A percentile compares a stretch with the other conserved stretches of the same genome.
Evolutionary conservation across 2,329 filamentous ascomycete genomes (phyloP).

Genomic region (Colletotrichum noveboracense): DNA sequence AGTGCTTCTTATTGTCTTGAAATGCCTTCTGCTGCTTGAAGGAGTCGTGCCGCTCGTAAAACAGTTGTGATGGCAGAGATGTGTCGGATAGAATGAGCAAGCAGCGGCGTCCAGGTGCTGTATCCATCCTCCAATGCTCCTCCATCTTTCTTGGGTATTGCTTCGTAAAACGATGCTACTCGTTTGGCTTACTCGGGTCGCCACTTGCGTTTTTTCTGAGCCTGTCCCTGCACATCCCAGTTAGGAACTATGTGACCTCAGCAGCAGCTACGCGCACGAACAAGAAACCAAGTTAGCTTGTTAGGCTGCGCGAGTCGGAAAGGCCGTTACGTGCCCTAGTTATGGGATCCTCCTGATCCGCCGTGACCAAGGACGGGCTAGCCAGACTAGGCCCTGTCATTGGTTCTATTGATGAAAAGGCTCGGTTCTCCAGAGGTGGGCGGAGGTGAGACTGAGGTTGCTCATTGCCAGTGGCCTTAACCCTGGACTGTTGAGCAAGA

Average conservation of each 20-base stretch:
- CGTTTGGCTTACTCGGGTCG: conserved; percentile 16
- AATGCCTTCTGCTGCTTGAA: neutral
- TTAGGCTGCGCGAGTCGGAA: conserved; percentile 42
- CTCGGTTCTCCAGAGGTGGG: conserved; percentile 58
- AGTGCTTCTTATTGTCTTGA: neutral
- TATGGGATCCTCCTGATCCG: conserved; percentile 63
- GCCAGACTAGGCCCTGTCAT: conserved; percentile 59
- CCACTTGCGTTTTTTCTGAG: conserved; percentile 26
- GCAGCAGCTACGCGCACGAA: conserved; percentile 19
- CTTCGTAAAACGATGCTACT: conserved; percentile 14
- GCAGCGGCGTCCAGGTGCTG: neutral
- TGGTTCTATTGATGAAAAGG: conserved; percentile 72
- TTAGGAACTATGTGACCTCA: conserved; percentile 26
- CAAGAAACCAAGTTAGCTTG: conserved; percentile 38
- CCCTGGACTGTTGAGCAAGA: conserved; percentile 55
- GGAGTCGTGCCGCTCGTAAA: neutral
- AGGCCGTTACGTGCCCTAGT: conserved; percentile 54
- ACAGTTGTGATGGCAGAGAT: neutral
- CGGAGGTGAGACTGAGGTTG: conserved; percentile 40
- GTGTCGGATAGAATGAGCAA: neutral
- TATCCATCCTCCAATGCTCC: neutral
- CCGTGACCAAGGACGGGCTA: conserved; percentile 67
- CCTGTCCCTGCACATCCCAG: conserved; percentile 24
- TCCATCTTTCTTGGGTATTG: conserved; percentile 17
- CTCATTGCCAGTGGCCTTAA: conserved; percentile 47